Conservation (phyloP, 2,329 filamentous ascomycete species). For the Xylariaceae sp. region DNA sequence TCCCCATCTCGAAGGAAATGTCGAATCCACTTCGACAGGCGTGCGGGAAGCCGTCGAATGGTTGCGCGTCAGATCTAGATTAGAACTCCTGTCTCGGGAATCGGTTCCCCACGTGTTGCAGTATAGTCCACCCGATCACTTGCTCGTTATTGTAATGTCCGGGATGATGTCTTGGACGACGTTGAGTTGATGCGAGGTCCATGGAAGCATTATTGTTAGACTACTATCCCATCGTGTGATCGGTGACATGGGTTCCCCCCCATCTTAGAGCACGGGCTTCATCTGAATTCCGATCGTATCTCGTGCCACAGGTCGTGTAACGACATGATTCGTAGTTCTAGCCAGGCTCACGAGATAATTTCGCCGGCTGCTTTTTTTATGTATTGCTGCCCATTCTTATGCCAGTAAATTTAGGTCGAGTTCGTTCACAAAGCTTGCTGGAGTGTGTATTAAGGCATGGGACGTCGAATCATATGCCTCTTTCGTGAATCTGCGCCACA, state of each 20-base stretch:
- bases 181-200: not conserved
- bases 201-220: not conserved
- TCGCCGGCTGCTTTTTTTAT: not conserved
- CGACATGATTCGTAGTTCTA: slow-evolving; percentile 16
- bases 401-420: not conserved
- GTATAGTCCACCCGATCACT: not conserved
- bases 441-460: not conserved
- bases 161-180: not conserved
- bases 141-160: not conserved
- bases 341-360: slow-evolving; percentile 13
- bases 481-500: not conserved
- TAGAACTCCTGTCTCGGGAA: not conserved
- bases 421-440: not conserved
- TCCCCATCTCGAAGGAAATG: not conserved
- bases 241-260: not conserved
- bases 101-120: not conserved
- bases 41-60: not conserved
- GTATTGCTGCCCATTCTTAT: slow-evolving; percentile 5
- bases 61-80: not conserved
- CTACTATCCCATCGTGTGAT: not conserved
- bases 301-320: slow-evolving; percentile 13
- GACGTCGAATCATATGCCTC: not conserved
- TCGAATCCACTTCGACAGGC: not conserved
- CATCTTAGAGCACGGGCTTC: not conserved
- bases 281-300: slow-evolving; percentile 3